Evolutionary conservation across 495 filamentous ascomycete species (phyloP), one percentile per base, ranked within the genome.

Genomic region (Pyrenopolyporus hunteri): DNA sequence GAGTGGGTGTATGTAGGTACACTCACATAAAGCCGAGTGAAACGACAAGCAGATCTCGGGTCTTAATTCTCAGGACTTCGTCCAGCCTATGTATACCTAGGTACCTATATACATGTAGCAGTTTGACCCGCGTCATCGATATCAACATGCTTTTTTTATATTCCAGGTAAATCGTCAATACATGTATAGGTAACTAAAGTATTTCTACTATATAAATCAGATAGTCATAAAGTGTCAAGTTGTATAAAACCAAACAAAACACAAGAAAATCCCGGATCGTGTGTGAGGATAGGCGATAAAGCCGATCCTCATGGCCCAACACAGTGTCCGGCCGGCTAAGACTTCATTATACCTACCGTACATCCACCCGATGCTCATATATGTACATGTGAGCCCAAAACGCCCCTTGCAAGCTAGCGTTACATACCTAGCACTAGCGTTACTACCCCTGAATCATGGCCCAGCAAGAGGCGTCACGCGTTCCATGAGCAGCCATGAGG

Each of bases 361-460:
- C 35, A 49, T 28, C 13, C 14, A 23, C 20, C 13, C 26, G 23
- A 45, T 23, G 11, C 59, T 58, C 53, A 63, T 35, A 35, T 11
- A 16, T 42, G 10, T 20, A 2, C 37, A 42, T 20, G 23, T 42
- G 23, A 42, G 37, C 17, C 19, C 19, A 42, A 42, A 11, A 11
- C 17, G 9, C 17, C 37, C 37, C 37, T 42, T 42, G 19, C 37
- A 9, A 42, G 37, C n/a, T 42, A 42, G 37, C 17, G 37, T 42
- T 29, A 23, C 39, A 11, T 45, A 45, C 23, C 23, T 45, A 23
- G 42, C 46, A 46, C 61, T 54, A 64, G 61, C 49, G 43, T 33
- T 42, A 16, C 32, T 56, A 56, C 59, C 59, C 59, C 59, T 59
- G 54, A 64, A 33, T 35, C 44, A 35, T 44, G 35, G 16, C 25